phyloP scores from a whole-genome alignment of 352 stramenopile genomes.

The Poterioochromonas sp. region DNA sequence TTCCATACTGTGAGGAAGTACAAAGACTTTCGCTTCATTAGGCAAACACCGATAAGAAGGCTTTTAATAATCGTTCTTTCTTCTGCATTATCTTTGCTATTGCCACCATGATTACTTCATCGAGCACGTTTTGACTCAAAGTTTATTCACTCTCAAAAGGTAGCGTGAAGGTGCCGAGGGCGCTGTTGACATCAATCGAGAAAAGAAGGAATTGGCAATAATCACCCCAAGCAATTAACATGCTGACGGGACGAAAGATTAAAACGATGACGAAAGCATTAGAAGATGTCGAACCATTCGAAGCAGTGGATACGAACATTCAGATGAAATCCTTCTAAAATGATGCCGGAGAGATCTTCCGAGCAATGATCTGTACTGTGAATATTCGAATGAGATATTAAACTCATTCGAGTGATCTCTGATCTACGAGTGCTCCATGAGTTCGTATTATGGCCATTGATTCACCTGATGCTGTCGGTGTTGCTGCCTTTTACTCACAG shows the following conservation, averaged over 20 bases:
- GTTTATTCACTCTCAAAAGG: no score
- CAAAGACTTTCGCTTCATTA: neutral
- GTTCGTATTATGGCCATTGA: constrained; percentile 79
- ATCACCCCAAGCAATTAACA: no score
- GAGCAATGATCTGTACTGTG: constrained; percentile 85
- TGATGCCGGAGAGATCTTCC: constrained; percentile 77
- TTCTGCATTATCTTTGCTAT: no score
- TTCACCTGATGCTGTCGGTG: constrained; percentile 76
- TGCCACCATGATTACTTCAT: no score
- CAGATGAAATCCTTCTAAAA: constrained; percentile 86
- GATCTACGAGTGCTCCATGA: constrained; percentile 83
- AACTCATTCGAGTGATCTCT: constrained; percentile 80
- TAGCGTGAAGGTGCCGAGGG: no score
- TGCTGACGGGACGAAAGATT: constrained; percentile 74
- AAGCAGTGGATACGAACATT: constrained; percentile 85
- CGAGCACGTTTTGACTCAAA: no score
- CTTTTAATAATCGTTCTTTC: no score
- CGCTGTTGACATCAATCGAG: no score
- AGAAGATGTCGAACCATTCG: constrained; percentile 86
- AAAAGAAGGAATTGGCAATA: no score
- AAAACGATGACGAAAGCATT: constrained; percentile 82
- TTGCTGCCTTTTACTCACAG: constrained; percentile 83
- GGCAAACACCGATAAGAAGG: no score
- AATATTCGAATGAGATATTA: constrained; percentile 79
- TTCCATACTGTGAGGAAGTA: constrained; percentile 38